Percentiles rank a stretch among this genome's conserved stretches.
phyloP scores from a whole-genome alignment of 306 rosid species.

The Ammopiptanthus mongolicus region DNA sequence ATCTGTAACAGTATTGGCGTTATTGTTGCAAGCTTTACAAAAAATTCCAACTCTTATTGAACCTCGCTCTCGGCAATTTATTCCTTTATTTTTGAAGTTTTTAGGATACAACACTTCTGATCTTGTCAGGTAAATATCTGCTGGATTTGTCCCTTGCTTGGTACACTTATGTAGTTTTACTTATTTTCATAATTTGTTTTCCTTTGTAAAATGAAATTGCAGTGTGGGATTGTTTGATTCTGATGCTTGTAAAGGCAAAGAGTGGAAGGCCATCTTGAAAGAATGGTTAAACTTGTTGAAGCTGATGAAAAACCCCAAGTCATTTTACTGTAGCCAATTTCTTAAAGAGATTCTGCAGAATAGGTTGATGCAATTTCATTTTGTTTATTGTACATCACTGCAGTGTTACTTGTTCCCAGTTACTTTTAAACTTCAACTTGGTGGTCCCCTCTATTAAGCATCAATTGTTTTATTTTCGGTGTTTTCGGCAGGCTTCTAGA shows the following conservation, averaged over 20 bases:
- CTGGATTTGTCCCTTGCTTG: conserved; percentile 1
- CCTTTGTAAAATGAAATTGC: conserved; percentile 32
- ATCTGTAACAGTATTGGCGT: conserved; percentile 44
- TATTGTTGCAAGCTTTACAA: conserved; percentile 74
- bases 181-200: conserved; percentile 18
- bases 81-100: conserved; percentile 69
- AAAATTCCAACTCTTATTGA: conserved; percentile 55
- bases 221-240: conserved; percentile 75
- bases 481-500: conserved; percentile 68
- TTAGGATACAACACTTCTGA: conserved; percentile 60
- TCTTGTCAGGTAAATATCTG: conserved; percentile 45
- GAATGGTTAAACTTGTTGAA: conserved; percentile 94
- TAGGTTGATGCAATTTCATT: conserved; percentile 50
- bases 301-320: conserved; percentile 64
- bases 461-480: not conserved
- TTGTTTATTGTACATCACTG: not conserved
- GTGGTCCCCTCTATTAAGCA: conserved; percentile 8
- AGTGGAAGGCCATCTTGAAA: conserved; percentile 76
- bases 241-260: conserved; percentile 73
- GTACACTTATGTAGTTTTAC: not conserved
- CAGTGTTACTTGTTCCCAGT: not conserved
- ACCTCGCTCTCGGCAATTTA: conserved; percentile 54
- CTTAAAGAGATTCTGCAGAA: conserved; percentile 72
- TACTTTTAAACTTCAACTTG: not conserved
- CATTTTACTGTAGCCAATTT: conserved; percentile 54